Percentiles rank a stretch among this genome's conserved stretches.
Conservation (phyloP, 805 yeast genomes). For the Priceomyces carsonii region DNA sequence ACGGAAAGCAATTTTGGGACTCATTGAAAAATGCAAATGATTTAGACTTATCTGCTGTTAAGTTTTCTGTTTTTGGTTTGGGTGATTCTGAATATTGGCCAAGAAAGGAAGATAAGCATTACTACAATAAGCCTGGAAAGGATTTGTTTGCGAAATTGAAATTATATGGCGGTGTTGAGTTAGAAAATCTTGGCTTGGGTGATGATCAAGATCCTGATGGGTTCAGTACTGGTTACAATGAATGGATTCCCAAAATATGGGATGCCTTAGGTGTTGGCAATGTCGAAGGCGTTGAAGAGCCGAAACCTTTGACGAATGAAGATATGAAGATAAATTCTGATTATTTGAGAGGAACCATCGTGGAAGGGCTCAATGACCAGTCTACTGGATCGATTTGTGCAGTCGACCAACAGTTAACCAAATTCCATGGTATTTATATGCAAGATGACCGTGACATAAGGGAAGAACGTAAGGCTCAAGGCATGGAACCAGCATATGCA, state of each 20-base stretch:
- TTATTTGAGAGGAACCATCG: constrained; percentile 90
- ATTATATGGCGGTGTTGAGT: constrained; percentile 70
- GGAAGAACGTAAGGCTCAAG: constrained; percentile 88
- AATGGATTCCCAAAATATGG: constrained; percentile 87
- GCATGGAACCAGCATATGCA: constrained; percentile 93
- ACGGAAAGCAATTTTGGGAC: constrained; percentile 79
- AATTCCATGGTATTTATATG: constrained; percentile 98
- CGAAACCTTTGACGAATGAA: constrained; percentile 89
- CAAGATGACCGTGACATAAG: constrained; percentile 97
- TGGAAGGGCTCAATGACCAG: constrained; percentile 75
- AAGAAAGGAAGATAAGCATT: constrained; percentile 90
- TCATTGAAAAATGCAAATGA: constrained; percentile 60
- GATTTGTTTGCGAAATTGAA: constrained; percentile 68
- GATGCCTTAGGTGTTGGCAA: constrained; percentile 83
- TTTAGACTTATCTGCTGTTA: constrained; percentile 60
- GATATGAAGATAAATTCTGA: constrained; percentile 89
- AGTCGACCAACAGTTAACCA: constrained; percentile 89
- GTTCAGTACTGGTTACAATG: constrained; percentile 83
- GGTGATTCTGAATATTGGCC: constrained; percentile 95
- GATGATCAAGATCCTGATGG: constrained; percentile 99
- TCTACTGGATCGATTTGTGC: constrained; percentile 91
- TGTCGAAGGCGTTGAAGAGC: constrained; percentile 82
- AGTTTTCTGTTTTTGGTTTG: constrained; percentile 68
- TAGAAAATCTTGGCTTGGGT: constrained; percentile 82
- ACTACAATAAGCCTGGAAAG: constrained; percentile 86